Percentiles rank a stretch among this genome's conserved stretches.
These are phyloP conservation scores for Cercospora beticola DNA, from an alignment of 2,329 filamentous ascomycete genomes.

Conservation along the genomic window DNA sequence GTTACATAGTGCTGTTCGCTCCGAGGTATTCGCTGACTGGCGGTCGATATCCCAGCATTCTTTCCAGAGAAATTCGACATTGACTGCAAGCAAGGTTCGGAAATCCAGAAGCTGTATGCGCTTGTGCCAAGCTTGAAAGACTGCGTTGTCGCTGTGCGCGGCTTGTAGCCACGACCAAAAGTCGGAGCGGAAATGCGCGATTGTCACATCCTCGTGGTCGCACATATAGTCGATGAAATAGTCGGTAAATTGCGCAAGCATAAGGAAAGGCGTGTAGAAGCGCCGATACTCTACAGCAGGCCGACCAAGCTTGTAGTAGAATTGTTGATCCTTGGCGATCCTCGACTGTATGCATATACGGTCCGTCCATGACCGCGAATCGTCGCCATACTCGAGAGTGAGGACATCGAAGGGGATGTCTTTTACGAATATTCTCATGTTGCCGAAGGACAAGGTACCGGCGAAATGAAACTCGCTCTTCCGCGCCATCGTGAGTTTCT, in stretches of 20 bases:
- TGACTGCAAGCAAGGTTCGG: constrained; percentile 58
- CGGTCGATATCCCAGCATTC: constrained; percentile 54
- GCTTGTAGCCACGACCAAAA: constrained; percentile 60
- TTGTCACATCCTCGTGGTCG: constrained; percentile 42
- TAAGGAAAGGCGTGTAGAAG: constrained; percentile 65
- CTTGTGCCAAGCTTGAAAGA: constrained; percentile 57
- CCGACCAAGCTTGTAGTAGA: constrained; percentile 64
- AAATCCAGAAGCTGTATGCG: constrained; percentile 56
- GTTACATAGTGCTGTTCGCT: not conserved
- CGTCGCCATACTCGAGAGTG: constrained; percentile 64
- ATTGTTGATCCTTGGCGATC: constrained; percentile 14
- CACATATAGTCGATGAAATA: constrained; percentile 68
- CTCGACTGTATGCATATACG: constrained; percentile 64
- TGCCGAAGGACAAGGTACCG: constrained; percentile 55
- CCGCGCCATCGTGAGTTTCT: constrained; percentile 17
- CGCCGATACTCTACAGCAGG: constrained; percentile 62
- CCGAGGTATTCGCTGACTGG: not conserved
- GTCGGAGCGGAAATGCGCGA: constrained; percentile 56
- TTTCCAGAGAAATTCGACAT: constrained; percentile 64
- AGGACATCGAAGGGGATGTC: constrained; percentile 57
- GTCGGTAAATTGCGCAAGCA: constrained; percentile 70
- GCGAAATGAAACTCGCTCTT: constrained; percentile 55
- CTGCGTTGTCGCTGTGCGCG: constrained; percentile 46
- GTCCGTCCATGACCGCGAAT: constrained; percentile 40
- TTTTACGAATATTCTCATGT: constrained; percentile 52